Conservation (phyloP, 768 basidiomycete genomes). For the Hirschioporus abietinus region DNA sequence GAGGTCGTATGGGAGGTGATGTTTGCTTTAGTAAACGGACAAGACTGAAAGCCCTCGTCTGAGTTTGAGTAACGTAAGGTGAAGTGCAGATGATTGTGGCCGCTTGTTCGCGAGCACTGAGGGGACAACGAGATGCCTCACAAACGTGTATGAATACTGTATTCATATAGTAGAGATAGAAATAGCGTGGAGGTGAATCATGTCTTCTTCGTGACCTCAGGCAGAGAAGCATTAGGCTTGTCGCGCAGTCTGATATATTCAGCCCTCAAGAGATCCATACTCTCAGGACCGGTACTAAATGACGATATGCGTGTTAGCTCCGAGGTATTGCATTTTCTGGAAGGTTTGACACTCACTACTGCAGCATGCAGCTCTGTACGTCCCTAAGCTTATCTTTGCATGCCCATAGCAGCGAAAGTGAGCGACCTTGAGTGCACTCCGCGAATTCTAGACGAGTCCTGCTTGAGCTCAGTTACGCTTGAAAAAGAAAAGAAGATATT, state of each 20-base stretch:
- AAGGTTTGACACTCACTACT: slow-evolving; percentile 50
- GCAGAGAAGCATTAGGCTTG: neutral
- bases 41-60: too few species aligned
- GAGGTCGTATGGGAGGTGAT: neutral
- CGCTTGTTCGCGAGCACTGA: too few species aligned
- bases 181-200: neutral
- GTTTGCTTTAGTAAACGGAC: too few species aligned
- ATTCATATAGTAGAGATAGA: too few species aligned
- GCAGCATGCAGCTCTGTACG: slow-evolving; percentile 74
- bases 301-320: neutral
- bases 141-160: too few species aligned
- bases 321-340: neutral
- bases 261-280: slow-evolving; percentile 15
- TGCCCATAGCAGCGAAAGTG: slow-evolving; percentile 81
- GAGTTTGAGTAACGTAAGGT: too few species aligned
- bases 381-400: slow-evolving; percentile 64
- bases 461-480: neutral
- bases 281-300: slow-evolving; percentile 13
- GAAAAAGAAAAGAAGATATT: slow-evolving; percentile 4
- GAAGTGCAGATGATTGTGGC: too few species aligned
- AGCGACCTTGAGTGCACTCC: slow-evolving; percentile 75
- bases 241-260: slow-evolving; percentile 14
- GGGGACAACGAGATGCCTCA: too few species aligned
- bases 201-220: neutral
- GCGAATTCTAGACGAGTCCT: slow-evolving; percentile 60